Evolutionary conservation across 148 eudicot genomes (phyloP), one percentile per base, ranked within the genome.

Genomic region (Silene conica): DNA sequence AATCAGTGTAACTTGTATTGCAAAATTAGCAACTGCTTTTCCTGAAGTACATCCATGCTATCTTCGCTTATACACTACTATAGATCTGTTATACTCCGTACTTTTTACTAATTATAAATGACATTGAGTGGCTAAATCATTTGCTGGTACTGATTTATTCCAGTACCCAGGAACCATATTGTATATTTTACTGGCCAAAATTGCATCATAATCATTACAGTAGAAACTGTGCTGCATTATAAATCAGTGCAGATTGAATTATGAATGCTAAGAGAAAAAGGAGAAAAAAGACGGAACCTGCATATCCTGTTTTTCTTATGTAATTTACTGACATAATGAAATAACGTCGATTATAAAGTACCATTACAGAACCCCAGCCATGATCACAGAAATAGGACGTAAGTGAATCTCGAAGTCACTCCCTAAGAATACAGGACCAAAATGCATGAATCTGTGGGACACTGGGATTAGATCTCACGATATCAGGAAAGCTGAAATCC

Each of bases 221-320:
- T 23, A 63, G 22, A 43, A 26, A 26, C 28, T 26, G 28, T 26
- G 28, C 28, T 26, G 28, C 28, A 26, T 1, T 2, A 26, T 26
- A 26, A 26, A 26, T 67, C 77, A 58, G 43, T 67, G n/a, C 41
- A 31, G 34, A 31, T 0, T 31, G 34, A 26, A 75, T 79, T 50
- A 75, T 75, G 61, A 79, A 75, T 34, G 52, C 9, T 34, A 62
- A 64, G 78, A 74, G 52, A 74, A 79, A 74, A 76, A 34, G 52
- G 61, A 23, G 5, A 64, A 64, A 77, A 64, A 63, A 31, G 11
- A 20, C 70, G 62, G 43, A 74, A 26, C 63, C 50, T 67, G 68
- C 50, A 55, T 52, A 62, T 70, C 78, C 50, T 74, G 71, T 54
- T 63, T 56, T 74, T 63, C 74, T 74, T 59, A 43, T n/a, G 45